A percentile compares a stretch with the other conserved stretches of the same genome.
phyloP scores from a whole-genome alignment of 2,329 filamentous ascomycete genomes.

The Coleophoma cylindrospora region DNA sequence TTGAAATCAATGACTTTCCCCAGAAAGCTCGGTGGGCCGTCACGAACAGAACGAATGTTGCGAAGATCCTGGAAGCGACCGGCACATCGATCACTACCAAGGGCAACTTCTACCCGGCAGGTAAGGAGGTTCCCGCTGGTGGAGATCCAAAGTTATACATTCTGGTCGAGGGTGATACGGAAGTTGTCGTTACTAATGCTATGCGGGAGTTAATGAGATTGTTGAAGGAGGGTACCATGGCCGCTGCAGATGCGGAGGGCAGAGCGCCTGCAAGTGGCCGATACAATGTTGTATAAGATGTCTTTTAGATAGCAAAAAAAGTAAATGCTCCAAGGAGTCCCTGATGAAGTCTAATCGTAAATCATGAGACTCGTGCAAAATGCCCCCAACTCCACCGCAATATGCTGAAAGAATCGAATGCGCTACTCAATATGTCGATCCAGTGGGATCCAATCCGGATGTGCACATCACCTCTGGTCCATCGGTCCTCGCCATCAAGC shows the following conservation, averaged over 20 bases:
- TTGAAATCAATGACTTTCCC: constrained; percentile 99
- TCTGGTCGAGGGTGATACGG: constrained; percentile 94
- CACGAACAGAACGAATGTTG: constrained; percentile 96
- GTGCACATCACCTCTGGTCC: neutral
- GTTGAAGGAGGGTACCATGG: constrained; percentile 84
- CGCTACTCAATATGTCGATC: neutral
- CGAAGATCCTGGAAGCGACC: constrained; percentile 92
- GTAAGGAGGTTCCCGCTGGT: constrained; percentile 71
- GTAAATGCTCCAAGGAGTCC: neutral
- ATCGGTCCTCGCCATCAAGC: neutral
- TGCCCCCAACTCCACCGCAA: neutral
- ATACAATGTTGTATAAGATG: constrained; percentile 73
- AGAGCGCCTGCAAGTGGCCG: constrained; percentile 73
- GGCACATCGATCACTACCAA: constrained; percentile 97
- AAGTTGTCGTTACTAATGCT: constrained; percentile 83
- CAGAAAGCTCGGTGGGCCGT: constrained; percentile 98
- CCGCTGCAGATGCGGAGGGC: constrained; percentile 80
- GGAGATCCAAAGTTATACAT: constrained; percentile 95
- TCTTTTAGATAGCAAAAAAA: neutral
- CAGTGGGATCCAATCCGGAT: neutral
- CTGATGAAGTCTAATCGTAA: too few relatives aligned
- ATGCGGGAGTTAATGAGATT: constrained; percentile 86
- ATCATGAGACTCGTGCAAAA: neutral
- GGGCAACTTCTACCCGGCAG: constrained; percentile 79
- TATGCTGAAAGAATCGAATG: neutral